Evolutionary conservation across 2,329 filamentous ascomycete species (phyloP).

Genomic region (Phymatotrichopsis omnivora): DNA sequence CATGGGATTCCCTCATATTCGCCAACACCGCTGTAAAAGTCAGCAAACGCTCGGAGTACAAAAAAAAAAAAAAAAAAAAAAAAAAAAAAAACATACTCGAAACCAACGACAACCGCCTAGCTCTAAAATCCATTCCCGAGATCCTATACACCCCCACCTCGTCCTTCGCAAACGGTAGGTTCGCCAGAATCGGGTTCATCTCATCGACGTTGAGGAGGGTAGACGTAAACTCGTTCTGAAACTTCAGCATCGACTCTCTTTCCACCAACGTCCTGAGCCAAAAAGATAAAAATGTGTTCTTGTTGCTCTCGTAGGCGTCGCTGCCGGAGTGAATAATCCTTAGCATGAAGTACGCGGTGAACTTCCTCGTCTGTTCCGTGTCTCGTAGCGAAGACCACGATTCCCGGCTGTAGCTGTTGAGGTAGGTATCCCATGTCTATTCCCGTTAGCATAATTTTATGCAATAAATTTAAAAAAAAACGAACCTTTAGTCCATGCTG

Average conservation of each 20-base stretch:
- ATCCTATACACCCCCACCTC: conserved; percentile 39
- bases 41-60: neutral
- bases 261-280: conserved; percentile 50
- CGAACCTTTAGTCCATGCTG: conserved; percentile 37
- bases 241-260: conserved; percentile 50
- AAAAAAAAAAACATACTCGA: conserved; percentile 35
- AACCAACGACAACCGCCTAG: conserved; percentile 46
- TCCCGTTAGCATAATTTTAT: neutral
- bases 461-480: neutral
- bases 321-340: conserved; percentile 37
- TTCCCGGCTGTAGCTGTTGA: conserved; percentile 44
- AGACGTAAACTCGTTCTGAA: conserved; percentile 48
- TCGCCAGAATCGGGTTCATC: conserved; percentile 43
- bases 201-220: conserved; percentile 43
- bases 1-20: conserved; percentile 48
- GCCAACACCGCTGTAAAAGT: conserved; percentile 39
- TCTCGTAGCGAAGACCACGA: conserved; percentile 41
- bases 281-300: conserved; percentile 41
- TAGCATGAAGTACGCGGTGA: conserved; percentile 40
- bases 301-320: conserved; percentile 39
- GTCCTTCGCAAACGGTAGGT: conserved; percentile 47
- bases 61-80: neutral
- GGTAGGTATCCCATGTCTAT: conserved; percentile 44
- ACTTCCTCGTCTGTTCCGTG: conserved; percentile 42
- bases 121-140: conserved; percentile 43